Evolutionary conservation across 2,329 filamentous ascomycete species (phyloP), one percentile per base, ranked within the genome.

Genomic region (Aspergillus udagawae): DNA sequence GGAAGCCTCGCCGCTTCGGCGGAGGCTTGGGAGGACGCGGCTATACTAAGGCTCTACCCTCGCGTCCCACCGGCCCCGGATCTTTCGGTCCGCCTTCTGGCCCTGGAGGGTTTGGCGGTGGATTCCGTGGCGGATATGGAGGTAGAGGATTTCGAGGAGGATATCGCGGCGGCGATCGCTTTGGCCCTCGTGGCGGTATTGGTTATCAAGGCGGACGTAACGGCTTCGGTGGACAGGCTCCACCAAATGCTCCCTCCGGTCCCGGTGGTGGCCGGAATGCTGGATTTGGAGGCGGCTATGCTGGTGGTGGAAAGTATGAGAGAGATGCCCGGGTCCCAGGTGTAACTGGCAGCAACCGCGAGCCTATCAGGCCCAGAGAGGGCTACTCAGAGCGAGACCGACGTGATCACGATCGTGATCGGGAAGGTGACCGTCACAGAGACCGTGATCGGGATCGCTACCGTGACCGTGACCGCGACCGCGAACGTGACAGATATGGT

Each of bases 21-120:
- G 94, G 94, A 63, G 94, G 94, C 49, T 84, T 97, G 2, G 94
- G 94, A 61, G 93, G 93, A 49, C 87, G 94, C 67, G 90, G 91
- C 63, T 97, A 97, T 76, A 97, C 93, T 56, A 95, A 93, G 75
- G 85, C 87, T 17, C 81, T 86, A 63, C 84, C 88, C 52, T 81
- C 88, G 38, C 86, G 91, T 53, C 91, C 91, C 49, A 80, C 83
- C 62, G 88, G 82, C n/a, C 82, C 83, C 21, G 83, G 83, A 49
- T 81, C 79, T 14, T 85, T 83, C 60, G 80, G 78, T 45, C 76
- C 82, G 47, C 81, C 82, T 25, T 77, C 79, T 51, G 83, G 83
- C 23, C 82, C 82, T 51, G 83, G 83, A 58, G 83, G 82, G 23
- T 82, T 76, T 62, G 75, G 81, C 32, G 82, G 83, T 53, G 81